Percentiles rank a stretch among this genome's conserved stretches.
Conservation (phyloP, 2,329 filamentous ascomycete species). For the Fusarium heterosporum region DNA sequence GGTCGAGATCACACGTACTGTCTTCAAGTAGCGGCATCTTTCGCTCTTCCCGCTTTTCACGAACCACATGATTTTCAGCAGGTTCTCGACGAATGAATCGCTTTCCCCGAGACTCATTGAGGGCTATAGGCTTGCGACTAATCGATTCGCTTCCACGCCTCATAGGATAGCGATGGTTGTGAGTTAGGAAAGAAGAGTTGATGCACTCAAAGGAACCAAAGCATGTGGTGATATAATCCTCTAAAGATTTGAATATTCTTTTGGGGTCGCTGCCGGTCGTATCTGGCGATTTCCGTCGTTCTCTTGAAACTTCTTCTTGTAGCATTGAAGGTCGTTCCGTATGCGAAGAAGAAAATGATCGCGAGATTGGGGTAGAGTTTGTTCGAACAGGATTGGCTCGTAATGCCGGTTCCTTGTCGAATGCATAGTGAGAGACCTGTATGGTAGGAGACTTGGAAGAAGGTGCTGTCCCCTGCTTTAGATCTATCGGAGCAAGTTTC, state of each 20-base stretch:
- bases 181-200: conserved; percentile 79
- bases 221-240: conserved; percentile 78
- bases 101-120: conserved; percentile 51
- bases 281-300: conserved; percentile 34
- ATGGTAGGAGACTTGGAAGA: conserved; percentile 36
- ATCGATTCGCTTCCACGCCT: conserved; percentile 43
- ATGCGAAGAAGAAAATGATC: conserved; percentile 61
- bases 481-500: conserved; percentile 10
- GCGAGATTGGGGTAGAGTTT: conserved; percentile 35
- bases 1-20: conserved; percentile 68
- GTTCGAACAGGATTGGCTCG: conserved; percentile 49
- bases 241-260: conserved; percentile 78
- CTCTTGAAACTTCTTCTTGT: conserved; percentile 27
- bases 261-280: conserved; percentile 56
- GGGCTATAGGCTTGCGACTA: conserved; percentile 45
- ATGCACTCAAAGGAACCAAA: conserved; percentile 78
- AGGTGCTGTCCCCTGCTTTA: conserved; percentile 7
- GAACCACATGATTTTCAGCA: conserved; percentile 52
- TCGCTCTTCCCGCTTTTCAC: conserved; percentile 35
- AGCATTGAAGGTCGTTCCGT: conserved; percentile 52
- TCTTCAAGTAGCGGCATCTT: conserved; percentile 37
- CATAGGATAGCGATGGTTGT: conserved; percentile 51
- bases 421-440: conserved; percentile 47
- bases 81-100: conserved; percentile 49
- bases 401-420: conserved; percentile 55